A percentile compares a stretch with the other conserved stretches of the same genome.
Conservation (phyloP, 1,284 basidiomycete species). For the Cryptococcus sp. region DNA sequence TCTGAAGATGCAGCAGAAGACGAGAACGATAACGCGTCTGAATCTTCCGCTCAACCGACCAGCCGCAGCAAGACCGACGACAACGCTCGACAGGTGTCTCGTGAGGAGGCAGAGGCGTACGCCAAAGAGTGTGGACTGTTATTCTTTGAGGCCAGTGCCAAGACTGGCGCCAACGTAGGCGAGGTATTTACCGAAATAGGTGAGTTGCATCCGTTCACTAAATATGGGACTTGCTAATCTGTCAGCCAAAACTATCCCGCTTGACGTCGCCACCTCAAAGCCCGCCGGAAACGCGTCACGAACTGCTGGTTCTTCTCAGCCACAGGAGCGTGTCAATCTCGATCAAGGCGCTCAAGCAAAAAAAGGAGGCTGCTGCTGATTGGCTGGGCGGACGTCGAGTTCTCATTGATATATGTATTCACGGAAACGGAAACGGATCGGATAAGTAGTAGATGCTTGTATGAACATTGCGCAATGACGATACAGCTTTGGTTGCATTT, state of each 20-base stretch:
- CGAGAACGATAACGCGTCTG: slow-evolving; percentile 30
- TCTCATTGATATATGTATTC: too few species aligned
- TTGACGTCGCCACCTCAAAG: slow-evolving; percentile 81
- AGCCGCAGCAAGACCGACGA: slow-evolving; percentile 50
- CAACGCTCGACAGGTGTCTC: slow-evolving; percentile 78
- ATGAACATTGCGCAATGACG: too few species aligned
- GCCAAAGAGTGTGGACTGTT: slow-evolving; percentile 86
- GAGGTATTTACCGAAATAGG: slow-evolving; percentile 99
- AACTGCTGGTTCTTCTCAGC: slow-evolving; percentile 51
- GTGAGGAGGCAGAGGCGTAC: slow-evolving; percentile 93
- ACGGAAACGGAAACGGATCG: too few species aligned
- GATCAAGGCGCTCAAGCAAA: slow-evolving; percentile 55
- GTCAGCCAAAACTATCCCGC: slow-evolving; percentile 89
- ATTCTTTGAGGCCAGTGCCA: slow-evolving; percentile 97
- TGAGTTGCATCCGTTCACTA: slow-evolving; percentile 48
- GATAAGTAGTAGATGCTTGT: too few species aligned
- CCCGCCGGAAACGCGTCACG: slow-evolving; percentile 53
- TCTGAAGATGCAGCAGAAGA: slow-evolving; percentile 42
- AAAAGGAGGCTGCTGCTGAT: slow-evolving; percentile 44
- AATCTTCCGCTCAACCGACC: slow-evolving; percentile 34
- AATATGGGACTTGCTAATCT: background rate
- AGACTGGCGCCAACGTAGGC: slow-evolving; percentile 93
- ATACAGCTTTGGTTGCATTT: too few species aligned
- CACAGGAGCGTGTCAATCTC: slow-evolving; percentile 65
- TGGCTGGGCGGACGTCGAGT: background rate